Evolutionary conservation across 1,139 yeast genomes (phyloP).

Genomic region (Yamadazyma buinensis): DNA sequence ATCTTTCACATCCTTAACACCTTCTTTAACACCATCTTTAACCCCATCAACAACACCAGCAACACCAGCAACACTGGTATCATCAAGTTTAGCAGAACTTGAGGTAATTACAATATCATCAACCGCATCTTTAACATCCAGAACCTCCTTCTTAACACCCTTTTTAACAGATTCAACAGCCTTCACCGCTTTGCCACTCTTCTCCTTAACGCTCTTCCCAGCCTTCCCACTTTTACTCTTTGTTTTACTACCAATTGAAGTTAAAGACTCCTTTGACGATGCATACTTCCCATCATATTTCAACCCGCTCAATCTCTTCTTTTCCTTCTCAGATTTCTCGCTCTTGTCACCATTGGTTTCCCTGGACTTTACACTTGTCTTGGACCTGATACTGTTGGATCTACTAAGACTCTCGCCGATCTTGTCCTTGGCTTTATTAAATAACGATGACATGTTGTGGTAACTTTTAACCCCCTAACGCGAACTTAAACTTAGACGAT

Average conservation of each 20-base stretch:
- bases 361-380: neutral
- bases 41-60: too few relatives aligned
- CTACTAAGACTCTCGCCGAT: conserved; percentile 3
- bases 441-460: conserved; percentile 7
- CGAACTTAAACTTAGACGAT: too few relatives aligned
- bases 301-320: conserved; percentile 15
- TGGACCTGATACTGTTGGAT: conserved; percentile 4
- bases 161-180: neutral
- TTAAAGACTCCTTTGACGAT: conserved; percentile 11
- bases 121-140: neutral
- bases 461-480: neutral
- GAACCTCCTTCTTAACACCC: neutral
- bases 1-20: too few relatives aligned
- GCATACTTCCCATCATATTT: conserved; percentile 9
- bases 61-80: too few relatives aligned
- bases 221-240: neutral
- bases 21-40: too few relatives aligned
- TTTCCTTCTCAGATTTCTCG: conserved; percentile 13
- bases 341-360: conserved; percentile 5
- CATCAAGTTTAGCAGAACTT: neutral
- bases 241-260: neutral
- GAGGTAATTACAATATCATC: neutral
- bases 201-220: neutral
- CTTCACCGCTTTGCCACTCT: neutral
- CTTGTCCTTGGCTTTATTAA: conserved; percentile 11